A percentile compares a stretch with the other conserved stretches of the same genome.
phyloP scores from a whole-genome alignment of 192 early-diverging fungal genomes.

The Linnemannia zychae region DNA sequence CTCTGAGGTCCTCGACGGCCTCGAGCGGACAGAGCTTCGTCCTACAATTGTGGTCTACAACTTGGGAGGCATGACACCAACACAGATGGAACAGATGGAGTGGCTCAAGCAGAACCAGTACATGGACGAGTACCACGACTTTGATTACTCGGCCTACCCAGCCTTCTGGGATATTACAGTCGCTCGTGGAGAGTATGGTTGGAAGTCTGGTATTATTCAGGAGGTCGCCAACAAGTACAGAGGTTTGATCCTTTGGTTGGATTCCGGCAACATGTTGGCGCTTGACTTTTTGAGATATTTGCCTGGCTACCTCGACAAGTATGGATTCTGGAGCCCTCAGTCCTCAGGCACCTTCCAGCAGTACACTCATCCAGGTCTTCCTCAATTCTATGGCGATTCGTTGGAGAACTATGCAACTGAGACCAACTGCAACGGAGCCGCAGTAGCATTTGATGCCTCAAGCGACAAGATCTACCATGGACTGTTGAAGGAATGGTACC shows the following conservation, averaged over 20 bases:
- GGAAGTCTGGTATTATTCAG: constrained; percentile 68
- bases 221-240: constrained; percentile 59
- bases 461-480: constrained; percentile 56
- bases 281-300: constrained; percentile 62
- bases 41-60: constrained; percentile 67
- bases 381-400: constrained; percentile 56
- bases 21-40: constrained; percentile 43
- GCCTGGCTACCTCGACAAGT: constrained; percentile 50
- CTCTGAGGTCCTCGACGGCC: constrained; percentile 49
- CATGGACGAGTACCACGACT: constrained; percentile 59
- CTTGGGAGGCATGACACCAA: constrained; percentile 61
- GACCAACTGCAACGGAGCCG: constrained; percentile 68
- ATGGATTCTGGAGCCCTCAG: constrained; percentile 67
- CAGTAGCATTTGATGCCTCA: constrained; percentile 61
- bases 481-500: constrained; percentile 59
- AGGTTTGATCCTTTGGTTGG: constrained; percentile 65
- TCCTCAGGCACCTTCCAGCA: constrained; percentile 42
- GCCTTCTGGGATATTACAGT: constrained; percentile 65
- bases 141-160: constrained; percentile 63
- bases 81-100: constrained; percentile 56
- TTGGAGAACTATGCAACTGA: constrained; percentile 45
- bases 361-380: constrained; percentile 65
- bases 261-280: constrained; percentile 62
- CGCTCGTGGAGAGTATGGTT: constrained; percentile 66
- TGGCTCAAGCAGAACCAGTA: constrained; percentile 58